These are phyloP conservation scores for Zanthoxylum bungeanum DNA, from an alignment of 345 rosid species.

Conservation along the genomic window DNA sequence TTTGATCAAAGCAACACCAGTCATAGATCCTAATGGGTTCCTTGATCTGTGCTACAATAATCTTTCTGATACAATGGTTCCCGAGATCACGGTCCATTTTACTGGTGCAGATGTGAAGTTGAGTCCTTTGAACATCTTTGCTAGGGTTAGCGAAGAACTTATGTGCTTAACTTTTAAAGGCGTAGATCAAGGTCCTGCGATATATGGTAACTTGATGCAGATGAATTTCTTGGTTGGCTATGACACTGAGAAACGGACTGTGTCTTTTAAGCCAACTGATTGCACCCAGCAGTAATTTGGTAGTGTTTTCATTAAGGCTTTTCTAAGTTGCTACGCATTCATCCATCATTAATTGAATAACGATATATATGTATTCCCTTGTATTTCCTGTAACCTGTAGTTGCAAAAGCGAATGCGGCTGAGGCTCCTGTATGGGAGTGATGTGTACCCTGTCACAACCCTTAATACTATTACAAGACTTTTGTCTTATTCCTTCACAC, in stretches of 20 bases:
- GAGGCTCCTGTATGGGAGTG: too few relatives aligned
- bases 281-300: conserved; percentile 22
- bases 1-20: conserved; percentile 9
- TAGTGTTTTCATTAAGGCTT: too few relatives aligned
- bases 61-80: conserved; percentile 11
- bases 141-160: conserved; percentile 13
- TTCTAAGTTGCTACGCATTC: too few relatives aligned
- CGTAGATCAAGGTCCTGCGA: background rate
- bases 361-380: too few relatives aligned
- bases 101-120: conserved; percentile 36
- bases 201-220: conserved; percentile 46
- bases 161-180: conserved; percentile 36
- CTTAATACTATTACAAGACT: too few relatives aligned
- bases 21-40: conserved; percentile 23
- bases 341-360: too few relatives aligned
- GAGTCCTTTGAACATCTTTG: conserved; percentile 28
- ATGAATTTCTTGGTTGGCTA: conserved; percentile 51
- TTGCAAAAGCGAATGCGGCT: too few relatives aligned
- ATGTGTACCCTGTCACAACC: too few relatives aligned
- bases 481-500: too few relatives aligned
- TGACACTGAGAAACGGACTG: conserved; percentile 21
- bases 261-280: conserved; percentile 45
- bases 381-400: too few relatives aligned
- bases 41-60: conserved; percentile 36
- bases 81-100: conserved; percentile 37